These are phyloP conservation scores for Plasmodium yoelii DNA, from an alignment of 169 alveolate species.

Conservation along the genomic window DNA sequence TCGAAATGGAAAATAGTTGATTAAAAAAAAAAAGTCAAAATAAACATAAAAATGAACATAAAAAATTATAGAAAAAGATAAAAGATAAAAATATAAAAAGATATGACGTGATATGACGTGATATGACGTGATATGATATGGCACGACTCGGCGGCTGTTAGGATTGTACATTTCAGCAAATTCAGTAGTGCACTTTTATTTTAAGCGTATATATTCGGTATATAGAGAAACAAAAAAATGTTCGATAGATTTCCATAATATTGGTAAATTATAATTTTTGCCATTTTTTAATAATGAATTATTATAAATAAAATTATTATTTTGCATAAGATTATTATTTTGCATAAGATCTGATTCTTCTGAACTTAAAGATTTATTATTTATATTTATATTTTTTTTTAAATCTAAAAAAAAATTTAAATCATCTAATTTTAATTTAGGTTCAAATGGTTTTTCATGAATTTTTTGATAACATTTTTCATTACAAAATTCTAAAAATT, in stretches of 20 bases:
- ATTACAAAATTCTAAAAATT: no score
- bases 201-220: neutral
- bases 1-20: no score
- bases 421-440: neutral
- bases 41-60: no score
- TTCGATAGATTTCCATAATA: conserved; percentile 61
- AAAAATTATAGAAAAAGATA: no score
- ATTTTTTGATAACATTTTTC: no score
- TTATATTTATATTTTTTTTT: no score
- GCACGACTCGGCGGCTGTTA: no score
- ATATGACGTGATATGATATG: no score
- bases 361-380: conserved; percentile 15
- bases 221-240: conserved; percentile 11
- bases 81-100: no score
- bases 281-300: neutral
- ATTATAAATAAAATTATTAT: neutral
- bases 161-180: neutral
- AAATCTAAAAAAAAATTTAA: conserved; percentile 29
- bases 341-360: conserved; percentile 11
- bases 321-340: conserved; percentile 14
- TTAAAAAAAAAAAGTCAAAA: no score
- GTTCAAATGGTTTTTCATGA: no score
- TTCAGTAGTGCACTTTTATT: conserved; percentile 12
- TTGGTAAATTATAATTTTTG: conserved; percentile 6
- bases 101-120: no score